Evolutionary conservation across 1,139 yeast genomes (phyloP), one percentile per base, ranked within the genome.

Genomic region (Geotrichum fermentans): DNA sequence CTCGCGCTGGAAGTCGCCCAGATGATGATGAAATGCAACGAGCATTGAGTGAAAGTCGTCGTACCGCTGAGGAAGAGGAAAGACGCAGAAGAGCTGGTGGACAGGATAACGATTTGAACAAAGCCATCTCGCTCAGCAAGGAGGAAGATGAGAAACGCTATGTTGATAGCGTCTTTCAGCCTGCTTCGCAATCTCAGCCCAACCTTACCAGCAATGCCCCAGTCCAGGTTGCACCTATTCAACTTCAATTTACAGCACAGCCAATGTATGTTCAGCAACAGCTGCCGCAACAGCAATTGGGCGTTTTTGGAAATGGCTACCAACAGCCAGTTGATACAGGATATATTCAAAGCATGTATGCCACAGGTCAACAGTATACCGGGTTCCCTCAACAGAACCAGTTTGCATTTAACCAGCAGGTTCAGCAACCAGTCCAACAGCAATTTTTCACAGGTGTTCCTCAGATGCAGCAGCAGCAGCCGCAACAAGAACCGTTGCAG

Each of bases 11-110:
- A 20, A 72, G 64, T 36, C 75, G 67, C 22, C 83, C 79, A 13
- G 80, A 78, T 55, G 96, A 88, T 61, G 86, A 80, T n/a, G 97
- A 89, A 41, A 70, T 92, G 58, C 83, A 82, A 66, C 74, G 76
- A 47, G 97, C 97, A 0, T 71, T 92, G 53, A 96, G 85, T 57
- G 85, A 85, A 60, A 84, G 95, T 48, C 77, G 80, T 61, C 65
- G 77, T 57, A 88, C 96, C 10, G 97, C 96, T 1, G 92, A 84
- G 58, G 90, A 85, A 56, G 98, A 92, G 56, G 89, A 82, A 51
- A 10, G 36, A 16, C 16, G 18, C 20, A 33, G 20, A 11, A 17
- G 21, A 14, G n/a, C 11, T 8, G 11, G n/a, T 5, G 58, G 52
- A 36, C 58, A 58, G 22, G 72, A 71, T 40, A 86, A 83, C 26